Evolutionary conservation across 371 early-diverging fungal genomes (phyloP).

Genomic region (Apophysomyces sp.): DNA sequence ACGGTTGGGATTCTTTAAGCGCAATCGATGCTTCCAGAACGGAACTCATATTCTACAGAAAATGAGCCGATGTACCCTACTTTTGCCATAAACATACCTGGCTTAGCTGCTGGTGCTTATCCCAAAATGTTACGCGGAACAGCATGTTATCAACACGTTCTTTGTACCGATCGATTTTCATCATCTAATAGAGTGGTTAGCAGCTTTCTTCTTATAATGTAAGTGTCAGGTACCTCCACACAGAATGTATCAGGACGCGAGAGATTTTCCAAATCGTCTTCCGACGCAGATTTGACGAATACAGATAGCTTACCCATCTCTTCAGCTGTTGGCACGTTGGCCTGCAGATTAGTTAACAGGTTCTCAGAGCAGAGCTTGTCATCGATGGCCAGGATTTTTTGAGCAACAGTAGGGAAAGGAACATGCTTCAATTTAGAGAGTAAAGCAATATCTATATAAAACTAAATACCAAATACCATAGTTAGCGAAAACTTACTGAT

Average conservation of each 20-base stretch:
- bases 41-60: constrained; percentile 43
- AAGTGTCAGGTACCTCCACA: constrained; percentile 80
- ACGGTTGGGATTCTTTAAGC: constrained; percentile 50
- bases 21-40: constrained; percentile 56
- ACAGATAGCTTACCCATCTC: constrained; percentile 76
- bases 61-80: background rate
- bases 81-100: constrained; percentile 38
- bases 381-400: constrained; percentile 66
- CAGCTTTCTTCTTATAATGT: too few species aligned
- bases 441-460: constrained; percentile 62
- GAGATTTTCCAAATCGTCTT: constrained; percentile 64
- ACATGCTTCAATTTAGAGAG: constrained; percentile 70
- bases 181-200: constrained; percentile 46
- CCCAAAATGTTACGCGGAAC: constrained; percentile 77
- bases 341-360: constrained; percentile 64
- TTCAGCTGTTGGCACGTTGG: constrained; percentile 70
- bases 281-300: constrained; percentile 59
- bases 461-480: background rate
- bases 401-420: constrained; percentile 60
- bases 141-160: constrained; percentile 75
- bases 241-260: constrained; percentile 84
- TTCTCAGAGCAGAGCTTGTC: constrained; percentile 68
- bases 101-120: constrained; percentile 68
- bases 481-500: constrained; percentile 53
- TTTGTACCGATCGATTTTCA: constrained; percentile 81